A percentile compares a stretch with the other conserved stretches of the same genome.
Evolutionary conservation across 164 flowering plant genomes (phyloP).

Genomic region (Sextonia rubra): DNA sequence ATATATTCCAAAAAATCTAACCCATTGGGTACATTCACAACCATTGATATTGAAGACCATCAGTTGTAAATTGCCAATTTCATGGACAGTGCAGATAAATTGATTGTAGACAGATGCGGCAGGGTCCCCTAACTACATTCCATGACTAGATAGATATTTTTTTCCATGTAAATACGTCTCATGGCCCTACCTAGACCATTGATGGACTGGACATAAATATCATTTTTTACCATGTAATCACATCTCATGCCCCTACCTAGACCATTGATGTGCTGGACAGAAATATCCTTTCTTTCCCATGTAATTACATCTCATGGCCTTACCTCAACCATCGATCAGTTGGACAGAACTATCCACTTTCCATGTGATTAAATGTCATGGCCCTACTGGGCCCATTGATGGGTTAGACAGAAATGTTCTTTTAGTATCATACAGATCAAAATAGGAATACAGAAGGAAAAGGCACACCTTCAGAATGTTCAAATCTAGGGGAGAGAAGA

Average conservation of each 20-base stretch:
- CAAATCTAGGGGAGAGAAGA: constrained; percentile 97
- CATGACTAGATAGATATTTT: too few species aligned
- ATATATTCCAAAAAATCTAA: too few species aligned
- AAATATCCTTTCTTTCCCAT: too few species aligned
- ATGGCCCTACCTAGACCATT: too few species aligned
- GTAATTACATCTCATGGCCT: background rate
- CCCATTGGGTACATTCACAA: background rate
- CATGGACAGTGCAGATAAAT: too few species aligned
- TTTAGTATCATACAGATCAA: background rate
- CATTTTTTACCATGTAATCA: background rate
- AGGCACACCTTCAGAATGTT: constrained; percentile 66
- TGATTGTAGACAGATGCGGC: too few species aligned
- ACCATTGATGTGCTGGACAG: too few species aligned
- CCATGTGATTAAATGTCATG: background rate
- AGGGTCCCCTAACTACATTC: too few species aligned
- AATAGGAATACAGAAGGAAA: background rate
- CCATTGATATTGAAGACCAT: background rate
- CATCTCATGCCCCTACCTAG: background rate
- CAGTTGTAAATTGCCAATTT: too few species aligned
- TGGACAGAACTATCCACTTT: background rate
- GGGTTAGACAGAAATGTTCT: background rate
- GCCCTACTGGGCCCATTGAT: background rate
- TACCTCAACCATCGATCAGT: too few species aligned
- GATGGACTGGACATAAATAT: too few species aligned
- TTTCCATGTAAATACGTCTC: too few species aligned